Evolutionary conservation across 1,284 basidiomycete species (phyloP), one percentile per base, ranked within the genome.

Genomic region (Uromyces viciae-fabae): DNA sequence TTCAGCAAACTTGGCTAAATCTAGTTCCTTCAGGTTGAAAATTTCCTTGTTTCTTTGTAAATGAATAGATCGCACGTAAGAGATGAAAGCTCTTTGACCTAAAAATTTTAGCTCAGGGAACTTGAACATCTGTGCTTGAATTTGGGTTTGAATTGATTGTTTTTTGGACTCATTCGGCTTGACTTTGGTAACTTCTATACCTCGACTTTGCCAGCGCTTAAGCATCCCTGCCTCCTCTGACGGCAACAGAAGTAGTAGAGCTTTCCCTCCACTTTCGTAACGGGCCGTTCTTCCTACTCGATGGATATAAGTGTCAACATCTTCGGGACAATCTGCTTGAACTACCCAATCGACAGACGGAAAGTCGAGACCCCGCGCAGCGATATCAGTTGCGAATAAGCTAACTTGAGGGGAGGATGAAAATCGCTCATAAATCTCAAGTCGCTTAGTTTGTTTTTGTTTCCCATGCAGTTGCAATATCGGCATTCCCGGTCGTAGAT

Each of bases 301-400:
- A 86, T 99, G 96, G 68, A 99, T 94, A 86, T 99, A 99, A 15
- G 94, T 98, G 82, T 97, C 95, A n/a, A 92, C 93, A 85, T 98
- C 95, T 87, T 99, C 96, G 0, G 96, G 96, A 33, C 93, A 94
- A 86, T 99, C 96, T n/a, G 95, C 88, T 86, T 99, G 97, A 46
- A 99, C 86, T 15, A 99, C 96, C 96, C 97, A 99, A 86, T 98
- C 94, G 36, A 99, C 92, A 0, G 93, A 90, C 2, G 97, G 95
- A 86, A 99, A 99, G 87, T 99, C 97, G 81, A 99, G 89, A 17
- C 96, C 96, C 80, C 97, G 91, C 2, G 96, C 95, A 36, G 97
- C 96, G 83, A 99, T 93, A 86, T 99, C 96, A n/a, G 96, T 99
- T 43, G 94, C 94, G 84, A 98, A 92, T 46, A 97, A 88, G 5